These are phyloP conservation scores for Metschnikowia baotianmanensis DNA, from an alignment of 805 yeast species.

Conservation along the genomic window DNA sequence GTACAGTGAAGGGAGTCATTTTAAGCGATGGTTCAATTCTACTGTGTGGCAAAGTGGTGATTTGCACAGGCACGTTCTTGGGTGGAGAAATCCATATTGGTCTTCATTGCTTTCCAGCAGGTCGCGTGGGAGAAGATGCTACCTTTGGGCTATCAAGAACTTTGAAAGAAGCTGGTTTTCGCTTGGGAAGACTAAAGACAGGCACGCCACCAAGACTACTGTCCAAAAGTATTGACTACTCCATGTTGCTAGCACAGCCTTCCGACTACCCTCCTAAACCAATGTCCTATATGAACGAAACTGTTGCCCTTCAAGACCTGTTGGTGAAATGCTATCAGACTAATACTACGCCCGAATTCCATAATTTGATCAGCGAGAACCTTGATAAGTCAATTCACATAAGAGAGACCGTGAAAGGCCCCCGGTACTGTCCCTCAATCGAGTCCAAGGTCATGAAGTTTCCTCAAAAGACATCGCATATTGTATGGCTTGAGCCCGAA, in stretches of 20 bases:
- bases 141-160: slow-evolving; percentile 87
- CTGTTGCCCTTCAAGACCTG: slow-evolving; percentile 52
- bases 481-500: slow-evolving; percentile 96
- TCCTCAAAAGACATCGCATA: slow-evolving; percentile 70
- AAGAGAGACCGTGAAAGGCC: slow-evolving; percentile 91
- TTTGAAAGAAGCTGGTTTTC: slow-evolving; percentile 70
- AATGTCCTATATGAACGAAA: slow-evolving; percentile 79
- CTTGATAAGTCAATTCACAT: slow-evolving; percentile 85
- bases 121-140: slow-evolving; percentile 90
- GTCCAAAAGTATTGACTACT: slow-evolving; percentile 66
- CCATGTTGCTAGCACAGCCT: slow-evolving; percentile 59
- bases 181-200: slow-evolving; percentile 86
- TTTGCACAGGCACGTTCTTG: slow-evolving; percentile 94
- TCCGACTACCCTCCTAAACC: slow-evolving; percentile 88
- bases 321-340: slow-evolving; percentile 78
- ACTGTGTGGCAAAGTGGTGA: slow-evolving; percentile 65
- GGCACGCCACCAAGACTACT: slow-evolving; percentile 96
- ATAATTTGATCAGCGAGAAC: slow-evolving; percentile 64
- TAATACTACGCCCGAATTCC: slow-evolving; percentile 71
- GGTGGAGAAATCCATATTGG: slow-evolving; percentile 97
- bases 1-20: slow-evolving; percentile 66
- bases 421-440: slow-evolving; percentile 95
- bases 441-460: slow-evolving; percentile 86
- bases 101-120: slow-evolving; percentile 74
- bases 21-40: slow-evolving; percentile 64